Conservation (phyloP, 2,329 filamentous ascomycete species). For the Fusarium palustre region DNA sequence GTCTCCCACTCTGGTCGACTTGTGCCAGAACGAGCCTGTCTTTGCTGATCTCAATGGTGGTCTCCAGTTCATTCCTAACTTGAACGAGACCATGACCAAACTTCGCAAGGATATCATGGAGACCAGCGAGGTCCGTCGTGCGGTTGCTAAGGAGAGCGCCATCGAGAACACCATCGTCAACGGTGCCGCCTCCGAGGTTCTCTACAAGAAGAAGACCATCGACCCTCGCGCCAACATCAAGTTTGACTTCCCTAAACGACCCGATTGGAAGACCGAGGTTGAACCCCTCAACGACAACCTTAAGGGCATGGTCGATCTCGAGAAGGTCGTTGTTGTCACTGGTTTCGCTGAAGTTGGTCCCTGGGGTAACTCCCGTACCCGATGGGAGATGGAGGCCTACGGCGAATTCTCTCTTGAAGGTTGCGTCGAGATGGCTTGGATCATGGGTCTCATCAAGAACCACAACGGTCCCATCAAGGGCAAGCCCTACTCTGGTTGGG, state of each 20-base stretch:
- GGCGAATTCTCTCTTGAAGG: constrained; percentile 98
- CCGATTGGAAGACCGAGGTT: constrained; percentile 91
- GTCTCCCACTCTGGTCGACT: constrained; percentile 91
- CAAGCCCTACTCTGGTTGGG: constrained; percentile 95
- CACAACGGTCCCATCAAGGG: constrained; percentile 97
- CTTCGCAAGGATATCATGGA: constrained; percentile 95
- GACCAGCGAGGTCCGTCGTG: constrained; percentile 91
- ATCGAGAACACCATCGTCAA: constrained; percentile 98
- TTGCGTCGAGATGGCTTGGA: constrained; percentile 99
- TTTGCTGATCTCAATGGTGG: constrained; percentile 98
- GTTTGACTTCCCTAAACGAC: constrained; percentile 91
- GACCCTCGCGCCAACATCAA: constrained; percentile 98
- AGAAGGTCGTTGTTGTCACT: constrained; percentile 97
- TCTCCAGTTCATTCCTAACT: constrained; percentile 94
- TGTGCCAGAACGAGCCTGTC: constrained; percentile 95
- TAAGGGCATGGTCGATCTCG: constrained; percentile 98
- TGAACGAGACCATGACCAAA: constrained; percentile 93
- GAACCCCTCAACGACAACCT: constrained; percentile 88
- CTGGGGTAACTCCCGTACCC: constrained; percentile 97
- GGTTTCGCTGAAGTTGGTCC: constrained; percentile 96
- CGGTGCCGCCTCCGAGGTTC: constrained; percentile 87
- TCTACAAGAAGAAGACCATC: constrained; percentile 95
- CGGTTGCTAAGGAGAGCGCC: constrained; percentile 93
- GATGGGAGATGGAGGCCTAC: constrained; percentile 99
- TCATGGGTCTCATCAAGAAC: constrained; percentile 99